phyloP scores from a whole-genome alignment of 176 grass and related monocot species.

The Ampelocalamus luodianensis region DNA sequence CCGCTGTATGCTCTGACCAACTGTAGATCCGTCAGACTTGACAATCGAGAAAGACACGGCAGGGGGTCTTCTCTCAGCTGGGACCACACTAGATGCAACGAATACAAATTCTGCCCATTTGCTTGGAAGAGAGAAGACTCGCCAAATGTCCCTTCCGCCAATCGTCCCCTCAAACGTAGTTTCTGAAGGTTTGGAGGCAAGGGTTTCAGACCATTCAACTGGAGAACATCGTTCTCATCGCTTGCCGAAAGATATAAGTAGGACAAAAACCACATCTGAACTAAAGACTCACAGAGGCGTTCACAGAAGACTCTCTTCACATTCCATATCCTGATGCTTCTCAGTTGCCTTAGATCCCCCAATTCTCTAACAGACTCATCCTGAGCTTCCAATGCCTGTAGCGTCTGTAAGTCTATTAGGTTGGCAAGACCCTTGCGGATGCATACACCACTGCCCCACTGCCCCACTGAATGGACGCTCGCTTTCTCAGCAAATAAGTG shows the following conservation, averaged over 20 bases:
- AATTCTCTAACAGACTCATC: neutral
- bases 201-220: no score
- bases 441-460: neutral
- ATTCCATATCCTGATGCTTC: neutral
- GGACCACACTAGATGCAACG: no score
- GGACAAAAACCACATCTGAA: slow-evolving; percentile 2
- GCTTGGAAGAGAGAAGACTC: no score
- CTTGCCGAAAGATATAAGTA: neutral
- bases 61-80: no score
- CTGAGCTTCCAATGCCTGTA: neutral
- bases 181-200: no score
- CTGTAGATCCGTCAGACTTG: no score
- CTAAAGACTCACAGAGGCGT: slow-evolving; percentile 12
- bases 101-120: no score
- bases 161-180: no score
- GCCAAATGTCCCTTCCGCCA: no score
- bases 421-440: neutral
- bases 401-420: neutral
- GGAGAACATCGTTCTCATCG: no score
- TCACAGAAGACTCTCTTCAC: neutral
- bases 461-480: accelerated
- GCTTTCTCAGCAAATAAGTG: neutral
- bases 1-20: slow-evolving; percentile 33
- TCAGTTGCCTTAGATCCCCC: neutral
- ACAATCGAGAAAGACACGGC: no score